Percentiles rank a stretch among this genome's conserved stretches.
phyloP scores from a whole-genome alignment of 441 rosid genomes.

The Theobroma grandiflorum region DNA sequence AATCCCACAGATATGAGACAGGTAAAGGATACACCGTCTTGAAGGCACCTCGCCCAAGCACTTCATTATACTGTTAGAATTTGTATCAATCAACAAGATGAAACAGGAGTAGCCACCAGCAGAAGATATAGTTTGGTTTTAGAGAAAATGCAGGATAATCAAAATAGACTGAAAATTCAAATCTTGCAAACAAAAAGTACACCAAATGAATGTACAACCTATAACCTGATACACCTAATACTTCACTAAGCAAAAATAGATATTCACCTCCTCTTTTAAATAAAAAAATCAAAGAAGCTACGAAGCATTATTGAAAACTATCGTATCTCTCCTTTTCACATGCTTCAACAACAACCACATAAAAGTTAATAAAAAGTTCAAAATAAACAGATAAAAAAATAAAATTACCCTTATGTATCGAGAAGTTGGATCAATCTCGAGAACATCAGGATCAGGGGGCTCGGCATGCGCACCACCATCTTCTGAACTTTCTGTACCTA shows the following conservation, averaged over 20 bases:
- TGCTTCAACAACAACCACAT: slow-evolving; percentile 21
- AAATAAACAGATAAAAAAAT: background rate
- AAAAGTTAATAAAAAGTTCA: background rate
- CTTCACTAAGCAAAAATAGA: background rate
- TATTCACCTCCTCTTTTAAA: slow-evolving; percentile 6
- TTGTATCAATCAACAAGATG: slow-evolving; percentile 17
- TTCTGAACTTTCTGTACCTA: slow-evolving; percentile 54
- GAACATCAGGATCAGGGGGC: slow-evolving; percentile 80
- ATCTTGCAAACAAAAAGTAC: background rate
- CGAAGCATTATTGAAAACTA: slow-evolving; percentile 6
- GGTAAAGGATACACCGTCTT: slow-evolving; percentile 77
- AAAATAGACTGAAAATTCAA: background rate
- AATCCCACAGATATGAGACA: background rate
- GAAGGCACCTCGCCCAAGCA: slow-evolving; percentile 77
- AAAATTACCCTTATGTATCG: slow-evolving; percentile 70
- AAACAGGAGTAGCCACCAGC: background rate
- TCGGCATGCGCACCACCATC: slow-evolving; percentile 59
- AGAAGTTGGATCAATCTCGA: slow-evolving; percentile 81
- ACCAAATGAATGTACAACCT: slow-evolving; percentile 11
- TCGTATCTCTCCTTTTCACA: background rate
- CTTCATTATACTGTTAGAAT: slow-evolving; percentile 63
- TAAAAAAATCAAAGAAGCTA: background rate
- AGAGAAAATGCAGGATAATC: slow-evolving; percentile 15
- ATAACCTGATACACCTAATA: background rate
- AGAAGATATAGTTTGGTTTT: slow-evolving; percentile 12